Evolutionary conservation across 2,329 filamentous ascomycete genomes (phyloP).

Genomic region (Verticillium tricorpus): DNA sequence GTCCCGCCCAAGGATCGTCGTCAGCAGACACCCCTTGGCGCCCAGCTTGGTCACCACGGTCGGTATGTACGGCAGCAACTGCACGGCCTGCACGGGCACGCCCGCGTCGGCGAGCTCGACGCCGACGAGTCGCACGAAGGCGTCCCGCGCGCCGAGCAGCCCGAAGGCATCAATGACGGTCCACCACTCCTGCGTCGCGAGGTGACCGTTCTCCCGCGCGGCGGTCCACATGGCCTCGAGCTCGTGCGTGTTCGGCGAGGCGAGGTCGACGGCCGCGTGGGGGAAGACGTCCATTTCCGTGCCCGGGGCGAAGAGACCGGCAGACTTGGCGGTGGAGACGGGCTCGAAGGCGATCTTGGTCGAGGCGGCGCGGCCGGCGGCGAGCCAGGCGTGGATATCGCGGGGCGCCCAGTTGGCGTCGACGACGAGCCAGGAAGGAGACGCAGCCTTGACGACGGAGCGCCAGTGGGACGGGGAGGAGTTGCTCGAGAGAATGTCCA

Average conservation of each 20-base stretch:
- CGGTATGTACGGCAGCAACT: slow-evolving; percentile 84
- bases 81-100: slow-evolving; percentile 76
- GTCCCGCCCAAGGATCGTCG: slow-evolving; percentile 61
- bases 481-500: slow-evolving; percentile 70
- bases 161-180: slow-evolving; percentile 72
- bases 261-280: slow-evolving; percentile 61
- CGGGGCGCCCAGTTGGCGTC: slow-evolving; percentile 79
- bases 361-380: slow-evolving; percentile 49
- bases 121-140: slow-evolving; percentile 65
- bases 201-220: slow-evolving; percentile 61
- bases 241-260: slow-evolving; percentile 81
- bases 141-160: slow-evolving; percentile 66
- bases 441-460: slow-evolving; percentile 48
- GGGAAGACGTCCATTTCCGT: slow-evolving; percentile 48
- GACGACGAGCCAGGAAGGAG: slow-evolving; percentile 73
- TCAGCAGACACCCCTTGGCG: slow-evolving; percentile 67
- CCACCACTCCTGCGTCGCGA: slow-evolving; percentile 75
- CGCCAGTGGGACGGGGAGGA: slow-evolving; percentile 51
- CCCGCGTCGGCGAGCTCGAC: slow-evolving; percentile 68
- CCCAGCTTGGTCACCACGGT: slow-evolving; percentile 84
- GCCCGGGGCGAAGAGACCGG: slow-evolving; percentile 56
- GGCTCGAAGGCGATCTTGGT: slow-evolving; percentile 78
- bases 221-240: slow-evolving; percentile 71
- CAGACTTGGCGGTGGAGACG: slow-evolving; percentile 77
- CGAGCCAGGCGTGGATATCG: slow-evolving; percentile 64